Evolutionary conservation across 2,329 filamentous ascomycete genomes (phyloP).

Genomic region (Tolypocladium tropicale): DNA sequence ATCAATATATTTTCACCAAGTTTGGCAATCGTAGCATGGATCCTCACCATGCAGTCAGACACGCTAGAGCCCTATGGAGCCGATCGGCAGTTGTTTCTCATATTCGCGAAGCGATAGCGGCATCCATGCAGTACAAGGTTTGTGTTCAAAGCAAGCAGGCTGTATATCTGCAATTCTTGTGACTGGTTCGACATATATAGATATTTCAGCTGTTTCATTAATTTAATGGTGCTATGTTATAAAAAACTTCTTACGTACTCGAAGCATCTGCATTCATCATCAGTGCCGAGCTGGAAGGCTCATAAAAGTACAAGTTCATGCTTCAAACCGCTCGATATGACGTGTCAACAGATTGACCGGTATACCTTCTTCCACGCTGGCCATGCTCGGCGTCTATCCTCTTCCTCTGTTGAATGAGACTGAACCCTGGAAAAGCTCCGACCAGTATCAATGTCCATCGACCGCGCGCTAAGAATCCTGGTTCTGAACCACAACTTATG

Average conservation of each 20-base stretch:
- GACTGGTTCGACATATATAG: no score
- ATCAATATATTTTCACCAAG: no score
- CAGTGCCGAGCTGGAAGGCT: not conserved
- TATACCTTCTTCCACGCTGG: constrained; percentile 69
- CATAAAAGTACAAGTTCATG: not conserved
- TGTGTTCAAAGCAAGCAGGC: no score
- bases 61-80: no score
- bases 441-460: constrained; percentile 84
- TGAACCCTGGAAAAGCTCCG: constrained; percentile 75
- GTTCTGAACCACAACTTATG: constrained; percentile 73
- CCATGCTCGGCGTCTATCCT: constrained; percentile 61
- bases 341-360: constrained; percentile 54
- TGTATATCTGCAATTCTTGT: no score
- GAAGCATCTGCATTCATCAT: not conserved
- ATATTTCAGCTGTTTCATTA: not conserved
- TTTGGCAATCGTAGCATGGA: no score
- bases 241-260: no score
- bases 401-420: constrained; percentile 69
- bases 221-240: no score
- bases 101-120: no score
- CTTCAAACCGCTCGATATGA: not conserved
- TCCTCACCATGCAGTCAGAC: no score
- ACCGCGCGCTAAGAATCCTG: constrained; percentile 50
- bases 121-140: no score
- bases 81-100: no score